A percentile compares a stretch with the other conserved stretches of the same genome.
Evolutionary conservation across 2,329 filamentous ascomycete species (phyloP).

Genomic region (Microascus cirrosus): DNA sequence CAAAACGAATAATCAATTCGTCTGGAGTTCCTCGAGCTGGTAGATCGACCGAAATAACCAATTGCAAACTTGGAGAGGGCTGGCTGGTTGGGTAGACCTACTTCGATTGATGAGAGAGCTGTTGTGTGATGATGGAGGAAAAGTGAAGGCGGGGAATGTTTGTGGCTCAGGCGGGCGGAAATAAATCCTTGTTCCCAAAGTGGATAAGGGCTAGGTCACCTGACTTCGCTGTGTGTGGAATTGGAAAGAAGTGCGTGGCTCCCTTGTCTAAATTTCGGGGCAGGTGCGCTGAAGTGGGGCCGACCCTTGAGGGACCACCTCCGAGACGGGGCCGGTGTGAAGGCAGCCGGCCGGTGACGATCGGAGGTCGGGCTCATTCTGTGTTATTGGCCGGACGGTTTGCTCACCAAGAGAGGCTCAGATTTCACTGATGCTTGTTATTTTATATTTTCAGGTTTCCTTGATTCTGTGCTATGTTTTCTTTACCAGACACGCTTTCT

Average conservation of each 20-base stretch:
- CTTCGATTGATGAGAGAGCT: not conserved
- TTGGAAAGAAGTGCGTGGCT: not conserved
- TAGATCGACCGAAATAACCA: not conserved
- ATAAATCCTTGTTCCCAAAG: not conserved
- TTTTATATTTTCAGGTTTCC: not conserved
- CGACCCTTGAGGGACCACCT: not conserved
- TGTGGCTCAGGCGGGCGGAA: not conserved
- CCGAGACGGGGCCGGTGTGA: not conserved
- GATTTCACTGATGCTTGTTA: not conserved
- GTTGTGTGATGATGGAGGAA: not conserved
- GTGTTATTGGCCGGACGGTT: not conserved
- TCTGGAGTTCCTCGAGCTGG: not conserved
- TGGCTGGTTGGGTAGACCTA: not conserved
- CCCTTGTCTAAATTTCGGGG: not conserved
- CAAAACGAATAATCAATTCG: not conserved
- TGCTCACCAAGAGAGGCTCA: not conserved
- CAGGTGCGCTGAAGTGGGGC: not conserved
- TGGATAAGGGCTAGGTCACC: not conserved
- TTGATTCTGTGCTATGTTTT: not conserved
- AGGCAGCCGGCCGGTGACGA: not conserved
- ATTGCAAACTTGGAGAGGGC: not conserved
- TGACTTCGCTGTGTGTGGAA: not conserved
- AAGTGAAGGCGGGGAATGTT: not conserved
- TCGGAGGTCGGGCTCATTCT: not conserved
- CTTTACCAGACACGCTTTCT: too few species aligned